phyloP scores from a whole-genome alignment of 164 flowering plant species.

The Buxus sempervirens region DNA sequence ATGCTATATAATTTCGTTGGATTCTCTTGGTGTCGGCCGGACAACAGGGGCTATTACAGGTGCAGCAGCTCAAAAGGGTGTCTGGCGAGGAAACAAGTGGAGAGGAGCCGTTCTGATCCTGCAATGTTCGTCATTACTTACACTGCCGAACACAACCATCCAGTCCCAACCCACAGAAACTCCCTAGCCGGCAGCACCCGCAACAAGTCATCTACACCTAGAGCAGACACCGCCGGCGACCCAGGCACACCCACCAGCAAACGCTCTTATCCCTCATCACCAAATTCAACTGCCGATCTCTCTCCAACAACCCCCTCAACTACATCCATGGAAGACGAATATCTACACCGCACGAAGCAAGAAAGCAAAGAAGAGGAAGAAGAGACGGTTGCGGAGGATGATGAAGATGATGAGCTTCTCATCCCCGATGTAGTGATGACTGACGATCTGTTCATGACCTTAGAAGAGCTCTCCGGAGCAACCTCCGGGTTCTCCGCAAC shows the following conservation, averaged over 20 bases:
- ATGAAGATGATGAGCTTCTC: conserved; percentile 33
- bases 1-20: not conserved
- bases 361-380: conserved; percentile 21
- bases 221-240: not conserved
- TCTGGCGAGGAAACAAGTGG: conserved; percentile 95
- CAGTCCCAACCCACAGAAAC: conserved; percentile 88
- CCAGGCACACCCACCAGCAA: conserved; percentile 8
- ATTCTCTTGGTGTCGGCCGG: not conserved
- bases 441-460: conserved; percentile 67
- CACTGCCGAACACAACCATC: conserved; percentile 95
- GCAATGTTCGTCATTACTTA: conserved; percentile 84
- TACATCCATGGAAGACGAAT: conserved; percentile 17
- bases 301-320: conserved; percentile 40
- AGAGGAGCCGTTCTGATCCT: conserved; percentile 85
- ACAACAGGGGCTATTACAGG: conserved; percentile 86
- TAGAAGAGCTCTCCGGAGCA: conserved; percentile 43
- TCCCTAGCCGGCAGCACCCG: conserved; percentile 95
- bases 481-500: not conserved
- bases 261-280: conserved; percentile 26
- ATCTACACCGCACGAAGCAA: conserved; percentile 20
- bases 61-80: conserved; percentile 97
- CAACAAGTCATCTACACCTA: conserved; percentile 35
- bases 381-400: conserved; percentile 21
- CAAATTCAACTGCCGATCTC: conserved; percentile 11
- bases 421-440: conserved; percentile 33